A percentile compares a stretch with the other conserved stretches of the same genome.
Conservation (phyloP, 108 stramenopile species). For the Cyclotella cryptica region DNA sequence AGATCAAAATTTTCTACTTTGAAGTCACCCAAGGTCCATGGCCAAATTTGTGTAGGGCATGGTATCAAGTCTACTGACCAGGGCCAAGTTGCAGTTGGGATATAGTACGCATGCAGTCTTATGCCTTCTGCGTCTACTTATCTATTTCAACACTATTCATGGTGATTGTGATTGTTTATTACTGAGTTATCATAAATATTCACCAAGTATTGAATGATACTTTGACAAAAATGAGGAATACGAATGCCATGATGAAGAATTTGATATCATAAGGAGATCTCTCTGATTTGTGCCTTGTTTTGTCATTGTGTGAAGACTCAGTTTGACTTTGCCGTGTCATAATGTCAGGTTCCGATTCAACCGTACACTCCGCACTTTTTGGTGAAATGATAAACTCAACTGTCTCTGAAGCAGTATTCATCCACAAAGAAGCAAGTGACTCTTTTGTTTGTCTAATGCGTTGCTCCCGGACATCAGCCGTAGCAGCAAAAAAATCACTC, state of each 20-base stretch:
- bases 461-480: conserved; percentile 15
- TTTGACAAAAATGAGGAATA: not conserved
- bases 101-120: no score
- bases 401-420: not conserved
- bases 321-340: not conserved
- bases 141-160: no score
- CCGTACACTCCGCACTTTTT: not conserved
- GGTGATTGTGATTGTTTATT: no score
- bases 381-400: not conserved
- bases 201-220: not conserved
- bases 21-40: no score
- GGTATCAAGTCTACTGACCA: no score
- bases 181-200: no score
- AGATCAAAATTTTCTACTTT: no score
- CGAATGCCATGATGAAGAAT: not conserved
- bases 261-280: not conserved
- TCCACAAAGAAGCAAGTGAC: conserved; percentile 5
- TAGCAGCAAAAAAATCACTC: conserved; percentile 66
- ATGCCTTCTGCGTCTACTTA: no score
- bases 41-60: no score
- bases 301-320: not conserved
- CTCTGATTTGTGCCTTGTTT: not conserved
- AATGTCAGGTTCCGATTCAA: not conserved
- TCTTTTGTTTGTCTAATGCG: not conserved
- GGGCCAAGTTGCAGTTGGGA: no score